These are phyloP conservation scores for Prunus dulcis DNA, from an alignment of 306 rosid genomes.

Conservation along the genomic window DNA sequence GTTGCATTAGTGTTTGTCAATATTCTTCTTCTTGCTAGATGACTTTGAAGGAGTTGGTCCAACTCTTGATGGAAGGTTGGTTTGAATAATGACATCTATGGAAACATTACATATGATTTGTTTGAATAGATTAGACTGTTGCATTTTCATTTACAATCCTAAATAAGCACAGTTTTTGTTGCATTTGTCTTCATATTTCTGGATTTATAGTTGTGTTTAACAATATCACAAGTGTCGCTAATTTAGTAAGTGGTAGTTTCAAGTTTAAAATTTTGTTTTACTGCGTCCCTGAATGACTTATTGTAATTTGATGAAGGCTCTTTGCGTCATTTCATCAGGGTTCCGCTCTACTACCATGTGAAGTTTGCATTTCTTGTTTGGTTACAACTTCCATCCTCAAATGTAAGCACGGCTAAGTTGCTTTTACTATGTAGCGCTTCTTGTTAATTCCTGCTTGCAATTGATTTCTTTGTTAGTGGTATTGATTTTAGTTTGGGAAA, in stretches of 20 bases:
- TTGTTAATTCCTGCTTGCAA: not conserved
- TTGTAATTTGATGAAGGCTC: slow-evolving; percentile 25
- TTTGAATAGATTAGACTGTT: not conserved
- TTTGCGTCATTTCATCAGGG: slow-evolving; percentile 30
- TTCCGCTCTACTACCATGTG: slow-evolving; percentile 53
- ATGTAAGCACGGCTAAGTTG: slow-evolving; percentile 33
- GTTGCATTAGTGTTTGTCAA: not conserved
- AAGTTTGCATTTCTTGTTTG: slow-evolving; percentile 67
- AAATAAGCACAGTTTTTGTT: not conserved
- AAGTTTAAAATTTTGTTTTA: not conserved
- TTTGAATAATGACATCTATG: not conserved
- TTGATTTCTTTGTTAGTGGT: not conserved
- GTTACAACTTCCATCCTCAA: slow-evolving; percentile 56
- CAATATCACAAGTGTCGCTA: not conserved
- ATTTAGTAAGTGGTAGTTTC: too few species aligned
- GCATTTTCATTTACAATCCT: not conserved
- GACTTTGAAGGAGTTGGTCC: not conserved
- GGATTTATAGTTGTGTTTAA: not conserved
- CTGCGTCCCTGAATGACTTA: slow-evolving; percentile 5
- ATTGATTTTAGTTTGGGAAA: not conserved
- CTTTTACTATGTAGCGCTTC: not conserved
- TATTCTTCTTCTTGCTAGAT: not conserved
- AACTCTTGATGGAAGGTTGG: not conserved
- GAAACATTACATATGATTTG: not conserved
- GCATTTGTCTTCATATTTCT: not conserved